A percentile compares a stretch with the other conserved stretches of the same genome.
These are phyloP conservation scores for Cytospora piceicola DNA, from an alignment of 2,329 filamentous ascomycete species.

Conservation along the genomic window DNA sequence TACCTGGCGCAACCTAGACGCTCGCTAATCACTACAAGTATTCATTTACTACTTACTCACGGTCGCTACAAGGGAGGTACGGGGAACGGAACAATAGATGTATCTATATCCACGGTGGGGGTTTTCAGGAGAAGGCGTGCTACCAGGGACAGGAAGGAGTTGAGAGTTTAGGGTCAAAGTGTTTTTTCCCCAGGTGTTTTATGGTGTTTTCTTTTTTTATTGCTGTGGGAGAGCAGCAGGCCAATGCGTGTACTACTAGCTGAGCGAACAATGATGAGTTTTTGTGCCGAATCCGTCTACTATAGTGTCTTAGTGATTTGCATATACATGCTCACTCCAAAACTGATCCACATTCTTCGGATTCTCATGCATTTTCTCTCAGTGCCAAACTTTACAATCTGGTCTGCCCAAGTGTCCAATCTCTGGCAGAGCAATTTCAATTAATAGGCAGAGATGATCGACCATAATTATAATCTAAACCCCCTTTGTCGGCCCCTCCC, in stretches of 20 bases:
- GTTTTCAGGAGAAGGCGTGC: not conserved
- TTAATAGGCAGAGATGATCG: too few species aligned
- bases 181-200: not conserved
- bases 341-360: too few species aligned
- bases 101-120: slow-evolving; percentile 13
- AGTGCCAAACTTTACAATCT: too few species aligned
- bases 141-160: slow-evolving; percentile 10
- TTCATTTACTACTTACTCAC: slow-evolving; percentile 19
- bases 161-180: not conserved
- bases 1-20: slow-evolving; percentile 24
- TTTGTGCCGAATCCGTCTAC: not conserved
- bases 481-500: not conserved
- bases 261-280: slow-evolving; percentile 5
- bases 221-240: slow-evolving; percentile 6
- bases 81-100: slow-evolving; percentile 22
- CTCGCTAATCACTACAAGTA: slow-evolving; percentile 29
- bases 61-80: slow-evolving; percentile 21
- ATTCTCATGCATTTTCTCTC: too few species aligned
- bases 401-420: too few species aligned
- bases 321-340: too few species aligned
- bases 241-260: slow-evolving; percentile 17
- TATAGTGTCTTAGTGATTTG: not conserved
- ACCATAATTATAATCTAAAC: not conserved
- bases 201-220: slow-evolving; percentile 3
- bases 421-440: too few species aligned